Conservation (phyloP, 177 flowering plant genomes). For the Vitis hybrid region DNA sequence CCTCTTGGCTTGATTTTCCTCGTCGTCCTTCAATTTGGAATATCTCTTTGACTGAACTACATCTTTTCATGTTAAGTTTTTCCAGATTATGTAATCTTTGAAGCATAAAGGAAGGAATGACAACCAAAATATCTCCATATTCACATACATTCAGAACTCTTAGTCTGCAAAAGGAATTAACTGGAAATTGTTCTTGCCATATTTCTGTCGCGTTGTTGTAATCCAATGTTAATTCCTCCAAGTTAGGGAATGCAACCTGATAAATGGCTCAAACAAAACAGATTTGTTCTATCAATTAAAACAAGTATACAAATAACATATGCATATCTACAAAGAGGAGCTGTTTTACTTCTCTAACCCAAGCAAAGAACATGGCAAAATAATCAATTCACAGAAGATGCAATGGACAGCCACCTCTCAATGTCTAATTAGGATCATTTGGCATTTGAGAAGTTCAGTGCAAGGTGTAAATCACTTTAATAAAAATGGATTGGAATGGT, state of each 20-base stretch:
- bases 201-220: too few relatives aligned
- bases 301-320: not conserved
- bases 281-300: not conserved
- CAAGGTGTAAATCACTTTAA: too few relatives aligned
- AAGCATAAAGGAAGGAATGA: not conserved
- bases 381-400: not conserved
- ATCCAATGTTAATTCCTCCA: too few relatives aligned
- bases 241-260: too few relatives aligned
- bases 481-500: too few relatives aligned
- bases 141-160: not conserved
- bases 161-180: not conserved
- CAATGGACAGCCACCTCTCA: not conserved
- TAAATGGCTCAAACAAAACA: too few relatives aligned
- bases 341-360: not conserved
- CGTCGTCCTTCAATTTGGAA: not conserved
- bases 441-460: not conserved
- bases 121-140: not conserved
- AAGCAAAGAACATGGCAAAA: not conserved
- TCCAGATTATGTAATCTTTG: not conserved
- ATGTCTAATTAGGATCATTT: not conserved
- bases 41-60: not conserved
- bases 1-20: not conserved
- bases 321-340: not conserved
- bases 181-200: not conserved
- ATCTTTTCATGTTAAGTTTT: not conserved